These are phyloP conservation scores for Tetrapisispora fleetii DNA, from an alignment of 805 yeast species.

Conservation along the genomic window DNA sequence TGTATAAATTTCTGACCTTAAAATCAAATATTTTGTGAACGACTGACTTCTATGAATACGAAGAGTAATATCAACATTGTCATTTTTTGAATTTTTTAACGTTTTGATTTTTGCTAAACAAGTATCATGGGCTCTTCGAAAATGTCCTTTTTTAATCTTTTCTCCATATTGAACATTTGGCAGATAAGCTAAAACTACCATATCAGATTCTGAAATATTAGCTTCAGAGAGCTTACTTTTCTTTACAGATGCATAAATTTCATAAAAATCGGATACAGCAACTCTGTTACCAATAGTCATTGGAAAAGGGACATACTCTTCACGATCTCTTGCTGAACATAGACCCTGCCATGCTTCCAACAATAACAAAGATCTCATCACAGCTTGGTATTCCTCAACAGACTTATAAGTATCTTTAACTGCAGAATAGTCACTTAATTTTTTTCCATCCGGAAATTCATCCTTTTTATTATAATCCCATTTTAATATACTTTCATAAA, in stretches of 20 bases:
- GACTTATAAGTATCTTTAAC: conserved; percentile 49
- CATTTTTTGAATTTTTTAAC: conserved; percentile 53
- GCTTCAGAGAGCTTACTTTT: conserved; percentile 41
- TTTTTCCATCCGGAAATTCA: conserved; percentile 50
- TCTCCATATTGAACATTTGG: conserved; percentile 28
- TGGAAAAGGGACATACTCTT: conserved; percentile 47
- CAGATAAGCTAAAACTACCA: conserved; percentile 53
- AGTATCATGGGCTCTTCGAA: conserved; percentile 32
- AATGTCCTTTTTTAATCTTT: conserved; percentile 26
- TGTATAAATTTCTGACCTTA: conserved; percentile 54
- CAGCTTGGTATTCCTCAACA: conserved; percentile 55
- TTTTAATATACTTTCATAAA: conserved; percentile 55
- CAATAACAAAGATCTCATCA: conserved; percentile 71
- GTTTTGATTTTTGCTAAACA: conserved; percentile 78
- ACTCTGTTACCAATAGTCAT: conserved; percentile 70
- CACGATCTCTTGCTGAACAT: conserved; percentile 57
- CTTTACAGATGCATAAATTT: conserved; percentile 66
- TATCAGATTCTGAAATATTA: conserved; percentile 63
- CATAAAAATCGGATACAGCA: conserved; percentile 78
- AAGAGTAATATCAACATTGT: conserved; percentile 64
- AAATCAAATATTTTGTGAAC: conserved; percentile 45
- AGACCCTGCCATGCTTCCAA: conserved; percentile 93
- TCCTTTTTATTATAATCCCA: conserved; percentile 63
- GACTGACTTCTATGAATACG: conserved; percentile 44
- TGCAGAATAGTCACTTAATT: conserved; percentile 30